These are phyloP conservation scores for Anisodus acutangulus DNA, from an alignment of 257 asterid species.

Conservation along the genomic window DNA sequence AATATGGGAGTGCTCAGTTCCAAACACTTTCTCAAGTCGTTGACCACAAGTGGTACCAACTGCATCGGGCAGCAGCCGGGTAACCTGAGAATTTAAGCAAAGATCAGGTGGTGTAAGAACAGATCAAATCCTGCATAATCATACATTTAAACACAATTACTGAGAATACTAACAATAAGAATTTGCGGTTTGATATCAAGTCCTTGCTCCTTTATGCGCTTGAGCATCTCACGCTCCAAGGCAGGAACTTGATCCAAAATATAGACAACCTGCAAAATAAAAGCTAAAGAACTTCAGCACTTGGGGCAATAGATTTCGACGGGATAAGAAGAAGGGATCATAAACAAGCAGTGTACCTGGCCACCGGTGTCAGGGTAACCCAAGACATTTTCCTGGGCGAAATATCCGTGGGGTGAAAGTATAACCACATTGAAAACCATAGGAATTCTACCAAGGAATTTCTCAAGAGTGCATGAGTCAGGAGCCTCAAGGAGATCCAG, in stretches of 20 bases:
- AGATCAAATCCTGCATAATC: constrained; percentile 20
- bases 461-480: constrained; percentile 86
- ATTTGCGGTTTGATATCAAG: constrained; percentile 87
- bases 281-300: not conserved
- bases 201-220: constrained; percentile 97
- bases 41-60: constrained; percentile 97
- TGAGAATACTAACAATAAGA: constrained; percentile 62
- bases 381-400: constrained; percentile 96
- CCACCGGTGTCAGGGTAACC: constrained; percentile 99
- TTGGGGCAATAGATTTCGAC: not conserved
- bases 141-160: not conserved
- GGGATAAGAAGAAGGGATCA: not conserved
- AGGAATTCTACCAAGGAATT: constrained; percentile 80
- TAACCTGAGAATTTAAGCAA: constrained; percentile 54
- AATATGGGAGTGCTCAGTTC: constrained; percentile 90
- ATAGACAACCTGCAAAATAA: constrained; percentile 74
- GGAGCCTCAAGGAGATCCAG: constrained; percentile 94
- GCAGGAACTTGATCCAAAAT: constrained; percentile 99
- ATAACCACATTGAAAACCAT: constrained; percentile 98
- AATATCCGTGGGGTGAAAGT: constrained; percentile 97
- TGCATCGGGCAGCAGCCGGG: constrained; percentile 96
- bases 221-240: constrained; percentile 86
- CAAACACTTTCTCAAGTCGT: constrained; percentile 83
- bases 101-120: not conserved
- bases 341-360: constrained; percentile 55